Evolutionary conservation across 179 eudicot species (phyloP), one percentile per base, ranked within the genome.

Genomic region (Drosera spatulata): DNA sequence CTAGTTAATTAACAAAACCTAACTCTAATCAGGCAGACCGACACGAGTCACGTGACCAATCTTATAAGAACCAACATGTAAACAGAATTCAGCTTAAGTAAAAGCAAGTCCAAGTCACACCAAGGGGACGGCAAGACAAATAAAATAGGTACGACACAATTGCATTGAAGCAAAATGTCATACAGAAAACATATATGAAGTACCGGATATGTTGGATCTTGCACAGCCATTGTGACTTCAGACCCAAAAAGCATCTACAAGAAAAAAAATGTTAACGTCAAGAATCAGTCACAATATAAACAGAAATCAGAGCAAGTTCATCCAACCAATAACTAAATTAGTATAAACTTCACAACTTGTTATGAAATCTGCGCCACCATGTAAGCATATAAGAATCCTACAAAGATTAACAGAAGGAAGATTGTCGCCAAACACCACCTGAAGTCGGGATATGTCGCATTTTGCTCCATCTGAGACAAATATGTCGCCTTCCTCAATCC

Each of bases 381-480:
- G 45, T 43, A 43, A 7, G 45, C 8, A 13, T 13, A 14, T 51
- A 51, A 37, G 14, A 13, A 5, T 51, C 54, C n/a, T 3, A 51
- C 14, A n/a, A 51, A 11, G 0, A 10, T 51, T 13, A 51, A 14
- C 14, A 51, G 13, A 1, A 7, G 22, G 4, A n/a, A 51, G 4
- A 51, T 12, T 12, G 54, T 11, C 33, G 33, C 6, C 5, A 49
- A 59, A 67, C 66, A 73, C 22, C 67, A 93, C 99, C 99, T 91
- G 98, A 68, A 91, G 98, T 55, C 96, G 85, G 59, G 93, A 75
- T 69, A 88, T 91, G 78, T 91, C 98, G 84, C 87, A 82, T 82
- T 93, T 93, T 40, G 99, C 96, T 69, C 99, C 99, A 74, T 86
- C 99, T 53, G 99, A 93, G 57, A 88, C 93, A 79, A 93, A 89